Percentiles rank a stretch among this genome's conserved stretches.
Evolutionary conservation across 2,329 filamentous ascomycete genomes (phyloP).

Genomic region (Pestalotiopsis sp.): DNA sequence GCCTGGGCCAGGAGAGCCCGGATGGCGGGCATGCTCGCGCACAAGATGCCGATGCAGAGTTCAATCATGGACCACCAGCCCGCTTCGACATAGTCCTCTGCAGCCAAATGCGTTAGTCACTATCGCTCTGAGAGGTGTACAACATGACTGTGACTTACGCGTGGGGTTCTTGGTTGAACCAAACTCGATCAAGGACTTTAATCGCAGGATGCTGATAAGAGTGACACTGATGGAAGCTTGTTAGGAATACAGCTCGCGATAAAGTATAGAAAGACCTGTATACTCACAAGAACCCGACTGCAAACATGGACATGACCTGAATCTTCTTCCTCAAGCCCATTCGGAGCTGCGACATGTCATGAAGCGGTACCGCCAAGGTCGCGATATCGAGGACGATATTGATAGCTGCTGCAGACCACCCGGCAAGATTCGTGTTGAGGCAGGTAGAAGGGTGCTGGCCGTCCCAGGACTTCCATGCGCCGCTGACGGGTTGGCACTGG

Average conservation of each 20-base stretch:
- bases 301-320: slow-evolving; percentile 22
- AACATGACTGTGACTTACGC: not conserved
- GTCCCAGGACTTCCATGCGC: slow-evolving; percentile 22
- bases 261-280: not conserved
- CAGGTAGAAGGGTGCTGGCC: slow-evolving; percentile 16
- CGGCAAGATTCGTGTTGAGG: slow-evolving; percentile 19
- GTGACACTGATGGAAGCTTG: slow-evolving; percentile 14
- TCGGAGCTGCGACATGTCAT: slow-evolving; percentile 14
- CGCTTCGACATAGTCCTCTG: slow-evolving; percentile 14
- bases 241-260: not conserved
- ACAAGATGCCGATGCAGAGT: slow-evolving; percentile 20
- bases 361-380: slow-evolving; percentile 19
- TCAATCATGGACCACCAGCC: slow-evolving; percentile 23
- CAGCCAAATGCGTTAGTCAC: not conserved
- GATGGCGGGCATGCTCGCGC: slow-evolving; percentile 23
- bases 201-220: slow-evolving; percentile 20
- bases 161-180: slow-evolving; percentile 6
- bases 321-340: slow-evolving; percentile 21
- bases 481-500: slow-evolving; percentile 20
- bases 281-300: slow-evolving; percentile 21
- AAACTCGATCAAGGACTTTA: slow-evolving; percentile 16
- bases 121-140: not conserved
- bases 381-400: slow-evolving; percentile 20
- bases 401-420: slow-evolving; percentile 17
- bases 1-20: slow-evolving; percentile 14